Base-by-base conservation (phyloP, 306 rosid genomes). In the Pterocarpus macrocarpus region DNA sequence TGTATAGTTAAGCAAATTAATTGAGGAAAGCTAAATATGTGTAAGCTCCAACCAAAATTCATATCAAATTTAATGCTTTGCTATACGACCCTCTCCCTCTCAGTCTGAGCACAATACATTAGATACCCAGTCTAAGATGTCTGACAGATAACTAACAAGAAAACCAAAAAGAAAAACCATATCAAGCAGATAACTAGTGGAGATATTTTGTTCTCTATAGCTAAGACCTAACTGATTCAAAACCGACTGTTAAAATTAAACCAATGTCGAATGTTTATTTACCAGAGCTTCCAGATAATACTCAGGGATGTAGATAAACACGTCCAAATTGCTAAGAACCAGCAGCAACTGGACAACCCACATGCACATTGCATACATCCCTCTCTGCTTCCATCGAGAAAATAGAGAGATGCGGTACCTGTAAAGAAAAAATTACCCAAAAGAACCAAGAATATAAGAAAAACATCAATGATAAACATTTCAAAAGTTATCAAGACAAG, bases 301-400 rank as follows among this genome's bases (percentile, higher is more conserved):
- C 86, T 93, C 99, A 82, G 99, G 99, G 84, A 89, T 79, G 77
- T 87, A 95, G 35, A 87, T n/a, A 67, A 95, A 95, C 83, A 95
- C 82, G 0, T 91, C 97, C 88, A 88, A 81, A 89, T 91, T 95
- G 90, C 98, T 91, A 69, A 95, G 92, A 84, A 89, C 92, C 86
- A 95, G 86, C 80, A 95, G 90, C 91, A 95, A 86, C 85, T 95
- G 98, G 71, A 93, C 97, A 82, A 96, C 90, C 99, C 98, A 95
- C 90, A 93, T 85, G 92, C 99, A 95, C 86, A 88, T 82, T 76
- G 99, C 99, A 86, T 90, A 95, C 99, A 95, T 95, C 82, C 97
- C 99, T 87, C 99, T 89, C 84, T 89, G 99, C 88, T 95, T 95
- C 98, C 99, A 93, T 75, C 87, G 85, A 39, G 98, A 89, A 85